A percentile compares a stretch with the other conserved stretches of the same genome.
phyloP scores from a whole-genome alignment of 108 stramenopile species.

The Schizochytrium sp. region DNA sequence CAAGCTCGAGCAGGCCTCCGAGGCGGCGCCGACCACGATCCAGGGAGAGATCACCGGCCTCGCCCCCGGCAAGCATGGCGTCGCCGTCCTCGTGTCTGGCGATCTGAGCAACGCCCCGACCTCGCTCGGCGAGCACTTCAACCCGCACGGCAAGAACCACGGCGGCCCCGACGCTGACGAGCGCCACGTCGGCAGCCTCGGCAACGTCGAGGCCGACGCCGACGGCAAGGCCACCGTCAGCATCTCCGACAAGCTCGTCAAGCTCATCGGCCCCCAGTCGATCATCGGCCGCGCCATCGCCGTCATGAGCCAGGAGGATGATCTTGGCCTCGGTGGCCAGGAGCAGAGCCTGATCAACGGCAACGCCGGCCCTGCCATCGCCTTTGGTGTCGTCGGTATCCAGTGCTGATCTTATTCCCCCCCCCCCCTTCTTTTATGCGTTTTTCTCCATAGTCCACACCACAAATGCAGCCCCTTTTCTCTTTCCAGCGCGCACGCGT shows the following conservation, averaged over 20 bases:
- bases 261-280: slow-evolving; percentile 80
- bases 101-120: slow-evolving; percentile 66
- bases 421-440: background rate
- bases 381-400: slow-evolving; percentile 76
- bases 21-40: slow-evolving; percentile 60
- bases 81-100: slow-evolving; percentile 69
- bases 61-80: slow-evolving; percentile 72
- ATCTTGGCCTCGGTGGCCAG: slow-evolving; percentile 78
- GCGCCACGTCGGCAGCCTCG: slow-evolving; percentile 79
- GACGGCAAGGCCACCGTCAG: slow-evolving; percentile 56
- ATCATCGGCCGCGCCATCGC: slow-evolving; percentile 81
- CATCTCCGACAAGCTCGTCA: slow-evolving; percentile 66
- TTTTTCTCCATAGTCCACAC: background rate
- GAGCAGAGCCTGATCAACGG: slow-evolving; percentile 73
- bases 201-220: slow-evolving; percentile 58
- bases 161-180: slow-evolving; percentile 73
- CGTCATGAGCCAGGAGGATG: slow-evolving; percentile 73
- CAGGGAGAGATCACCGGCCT: slow-evolving; percentile 64
- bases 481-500: too few species aligned
- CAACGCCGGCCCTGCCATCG: slow-evolving; percentile 74
- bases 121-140: slow-evolving; percentile 70
- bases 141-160: slow-evolving; percentile 73
- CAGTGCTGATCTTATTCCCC: slow-evolving; percentile 20
- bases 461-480: too few species aligned
- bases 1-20: slow-evolving; percentile 54